A percentile compares a stretch with the other conserved stretches of the same genome.
phyloP scores from a whole-genome alignment of 2,329 filamentous ascomycete genomes.

The Microcyclospora tardicrescens region DNA sequence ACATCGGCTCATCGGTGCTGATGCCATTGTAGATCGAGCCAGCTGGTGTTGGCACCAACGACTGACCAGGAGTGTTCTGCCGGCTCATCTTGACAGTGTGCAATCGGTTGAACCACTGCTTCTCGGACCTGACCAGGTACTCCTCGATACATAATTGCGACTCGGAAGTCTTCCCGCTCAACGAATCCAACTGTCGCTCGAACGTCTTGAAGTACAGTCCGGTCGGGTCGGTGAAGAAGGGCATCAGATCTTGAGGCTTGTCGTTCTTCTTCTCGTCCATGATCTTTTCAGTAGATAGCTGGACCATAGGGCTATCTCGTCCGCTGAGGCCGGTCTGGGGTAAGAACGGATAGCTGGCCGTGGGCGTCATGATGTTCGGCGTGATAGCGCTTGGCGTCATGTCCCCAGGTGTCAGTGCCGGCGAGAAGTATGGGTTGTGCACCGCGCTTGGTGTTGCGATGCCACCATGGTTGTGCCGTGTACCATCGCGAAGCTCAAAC shows the following conservation, averaged over 20 bases:
- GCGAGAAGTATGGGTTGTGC: constrained; percentile 10
- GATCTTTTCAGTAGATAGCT: constrained; percentile 43
- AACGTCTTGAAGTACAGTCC: constrained; percentile 49
- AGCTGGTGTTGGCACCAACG: constrained; percentile 22
- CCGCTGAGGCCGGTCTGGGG: no score
- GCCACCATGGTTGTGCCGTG: constrained; percentile 6
- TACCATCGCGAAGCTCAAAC: constrained; percentile 19
- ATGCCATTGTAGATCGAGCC: constrained; percentile 31
- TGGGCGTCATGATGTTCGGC: constrained; percentile 1
- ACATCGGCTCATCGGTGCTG: constrained; percentile 27
- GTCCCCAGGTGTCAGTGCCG: constrained; percentile 8
- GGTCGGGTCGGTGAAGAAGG: constrained; percentile 53
- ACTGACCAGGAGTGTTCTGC: constrained; percentile 22
- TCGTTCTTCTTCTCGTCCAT: constrained; percentile 49
- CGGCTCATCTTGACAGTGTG: constrained; percentile 46
- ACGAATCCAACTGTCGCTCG: constrained; percentile 41
- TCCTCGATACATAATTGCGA: constrained; percentile 50
- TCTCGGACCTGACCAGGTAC: constrained; percentile 51
- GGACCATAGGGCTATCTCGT: constrained; percentile 1
- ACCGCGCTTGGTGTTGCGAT: constrained; percentile 6
- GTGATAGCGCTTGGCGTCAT: constrained; percentile 10
- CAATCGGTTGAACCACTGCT: constrained; percentile 51
- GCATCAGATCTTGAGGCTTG: constrained; percentile 52
- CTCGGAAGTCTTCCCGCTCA: constrained; percentile 46
- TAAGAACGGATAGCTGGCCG: neutral